Percentiles rank a stretch among this genome's conserved stretches.
Conservation (phyloP, 179 eudicot genomes). For the Heliamphora pulchella region DNA sequence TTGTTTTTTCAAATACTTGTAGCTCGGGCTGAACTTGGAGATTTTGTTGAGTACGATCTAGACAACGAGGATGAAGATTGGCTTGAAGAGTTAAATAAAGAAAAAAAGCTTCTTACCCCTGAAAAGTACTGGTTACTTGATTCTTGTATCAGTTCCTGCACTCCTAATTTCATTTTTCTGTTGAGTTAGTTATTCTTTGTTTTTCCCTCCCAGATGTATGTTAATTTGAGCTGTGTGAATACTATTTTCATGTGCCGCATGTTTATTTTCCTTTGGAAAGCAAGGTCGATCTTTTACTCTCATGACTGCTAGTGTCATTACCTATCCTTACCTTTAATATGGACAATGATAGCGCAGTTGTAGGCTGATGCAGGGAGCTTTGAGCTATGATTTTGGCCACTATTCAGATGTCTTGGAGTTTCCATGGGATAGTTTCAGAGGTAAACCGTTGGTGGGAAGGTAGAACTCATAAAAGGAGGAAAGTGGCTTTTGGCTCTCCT, state of each 20-base stretch:
- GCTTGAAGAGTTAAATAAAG: constrained; percentile 71
- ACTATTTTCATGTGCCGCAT: neutral
- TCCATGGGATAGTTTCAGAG: neutral
- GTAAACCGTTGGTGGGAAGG: neutral
- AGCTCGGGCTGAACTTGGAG: constrained; percentile 96
- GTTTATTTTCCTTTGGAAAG: neutral
- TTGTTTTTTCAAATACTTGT: constrained; percentile 21
- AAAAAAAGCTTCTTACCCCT: constrained; percentile 48
- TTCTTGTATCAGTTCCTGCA: neutral
- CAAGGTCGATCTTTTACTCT: neutral
- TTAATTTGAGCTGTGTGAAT: neutral
- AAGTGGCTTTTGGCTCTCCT: neutral
- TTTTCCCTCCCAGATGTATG: neutral
- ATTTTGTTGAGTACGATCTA: constrained; percentile 91
- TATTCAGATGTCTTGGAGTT: neutral
- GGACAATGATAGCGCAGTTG: neutral
- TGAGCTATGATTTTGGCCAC: neutral
- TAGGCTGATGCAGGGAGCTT: neutral
- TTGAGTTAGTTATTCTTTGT: neutral
- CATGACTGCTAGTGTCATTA: neutral
- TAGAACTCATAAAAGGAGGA: neutral
- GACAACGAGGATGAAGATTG: constrained; percentile 97
- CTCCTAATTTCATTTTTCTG: neutral
- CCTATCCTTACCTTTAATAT: neutral
- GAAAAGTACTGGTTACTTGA: constrained; percentile 51